Evolutionary conservation across 2,329 filamentous ascomycete species (phyloP).

Genomic region (Apiospora koreana): DNA sequence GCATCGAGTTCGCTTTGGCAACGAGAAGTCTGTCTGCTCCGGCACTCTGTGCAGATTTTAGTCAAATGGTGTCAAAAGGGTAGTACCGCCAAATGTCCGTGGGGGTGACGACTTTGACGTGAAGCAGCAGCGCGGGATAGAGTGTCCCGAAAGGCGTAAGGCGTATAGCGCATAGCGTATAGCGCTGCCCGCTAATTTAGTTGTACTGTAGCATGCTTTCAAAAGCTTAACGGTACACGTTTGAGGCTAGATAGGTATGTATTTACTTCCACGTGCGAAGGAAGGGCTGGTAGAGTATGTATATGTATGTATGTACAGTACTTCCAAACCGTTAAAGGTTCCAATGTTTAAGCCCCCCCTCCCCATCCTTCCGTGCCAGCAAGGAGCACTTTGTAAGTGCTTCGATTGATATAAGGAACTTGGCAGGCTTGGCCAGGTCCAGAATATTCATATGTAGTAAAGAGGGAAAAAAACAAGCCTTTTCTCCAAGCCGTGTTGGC

Average conservation of each 20-base stretch:
- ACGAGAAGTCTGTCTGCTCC: neutral
- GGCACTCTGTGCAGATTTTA: neutral
- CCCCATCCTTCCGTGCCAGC: too few relatives aligned
- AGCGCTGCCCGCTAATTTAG: neutral
- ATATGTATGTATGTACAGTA: too few relatives aligned
- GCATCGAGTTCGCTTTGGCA: neutral
- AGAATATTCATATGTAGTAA: too few relatives aligned
- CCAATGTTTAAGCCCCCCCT: too few relatives aligned
- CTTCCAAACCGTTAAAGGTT: too few relatives aligned
- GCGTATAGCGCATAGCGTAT: neutral
- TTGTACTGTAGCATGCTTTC: neutral
- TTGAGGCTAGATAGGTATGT: neutral
- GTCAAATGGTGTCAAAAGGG: neutral
- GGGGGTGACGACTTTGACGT: neutral
- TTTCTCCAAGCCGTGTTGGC: neutral
- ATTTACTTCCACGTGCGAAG: neutral
- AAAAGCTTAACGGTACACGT: neutral
- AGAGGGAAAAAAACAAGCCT: neutral
- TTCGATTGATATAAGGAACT: too few relatives aligned
- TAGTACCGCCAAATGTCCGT: neutral
- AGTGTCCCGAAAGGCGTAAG: neutral
- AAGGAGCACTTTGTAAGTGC: too few relatives aligned
- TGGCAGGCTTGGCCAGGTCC: too few relatives aligned
- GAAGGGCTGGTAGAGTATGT: too few relatives aligned
- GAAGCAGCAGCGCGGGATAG: neutral